Conservation (phyloP, 2,329 filamentous ascomycete species). For the Aspergillus transmontanensis region DNA sequence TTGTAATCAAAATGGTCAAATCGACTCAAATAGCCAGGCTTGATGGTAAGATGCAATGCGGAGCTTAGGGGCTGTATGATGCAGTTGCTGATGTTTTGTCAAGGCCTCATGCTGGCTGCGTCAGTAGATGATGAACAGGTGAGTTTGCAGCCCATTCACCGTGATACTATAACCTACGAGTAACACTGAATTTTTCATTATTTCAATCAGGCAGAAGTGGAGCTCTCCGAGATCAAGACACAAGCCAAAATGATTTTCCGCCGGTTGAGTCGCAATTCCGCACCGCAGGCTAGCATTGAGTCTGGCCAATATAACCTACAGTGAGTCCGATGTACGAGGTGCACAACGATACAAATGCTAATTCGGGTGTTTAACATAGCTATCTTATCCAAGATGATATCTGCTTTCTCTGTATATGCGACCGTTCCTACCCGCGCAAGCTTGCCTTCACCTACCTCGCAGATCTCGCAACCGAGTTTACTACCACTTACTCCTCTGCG, state of each 20-base stretch:
- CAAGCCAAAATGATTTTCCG: constrained; percentile 91
- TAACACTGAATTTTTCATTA: constrained; percentile 8
- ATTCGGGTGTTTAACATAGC: constrained; percentile 47
- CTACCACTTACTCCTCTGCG: constrained; percentile 72
- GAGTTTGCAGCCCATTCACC: constrained; percentile 23
- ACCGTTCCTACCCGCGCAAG: constrained; percentile 92
- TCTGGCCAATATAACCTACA: constrained; percentile 81
- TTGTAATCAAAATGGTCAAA: constrained; percentile 66
- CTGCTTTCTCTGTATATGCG: constrained; percentile 91
- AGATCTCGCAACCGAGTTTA: constrained; percentile 89
- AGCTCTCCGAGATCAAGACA: constrained; percentile 83
- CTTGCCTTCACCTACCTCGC: constrained; percentile 97
- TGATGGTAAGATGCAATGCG: constrained; percentile 65
- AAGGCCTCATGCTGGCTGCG: constrained; percentile 91
- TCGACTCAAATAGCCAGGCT: constrained; percentile 93
- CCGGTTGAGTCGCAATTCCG: constrained; percentile 83
- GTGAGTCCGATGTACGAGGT: constrained; percentile 54
- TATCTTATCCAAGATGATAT: constrained; percentile 83
- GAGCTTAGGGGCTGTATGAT: constrained; percentile 3
- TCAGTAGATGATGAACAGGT: constrained; percentile 90
- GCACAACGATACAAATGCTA: no score
- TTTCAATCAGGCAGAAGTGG: constrained; percentile 61
- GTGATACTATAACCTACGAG: constrained; percentile 2
- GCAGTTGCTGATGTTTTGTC: constrained; percentile 27
- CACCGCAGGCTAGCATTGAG: constrained; percentile 90